Evolutionary conservation across 148 eudicot species (phyloP).

Genomic region (Suaeda aralocaspica): DNA sequence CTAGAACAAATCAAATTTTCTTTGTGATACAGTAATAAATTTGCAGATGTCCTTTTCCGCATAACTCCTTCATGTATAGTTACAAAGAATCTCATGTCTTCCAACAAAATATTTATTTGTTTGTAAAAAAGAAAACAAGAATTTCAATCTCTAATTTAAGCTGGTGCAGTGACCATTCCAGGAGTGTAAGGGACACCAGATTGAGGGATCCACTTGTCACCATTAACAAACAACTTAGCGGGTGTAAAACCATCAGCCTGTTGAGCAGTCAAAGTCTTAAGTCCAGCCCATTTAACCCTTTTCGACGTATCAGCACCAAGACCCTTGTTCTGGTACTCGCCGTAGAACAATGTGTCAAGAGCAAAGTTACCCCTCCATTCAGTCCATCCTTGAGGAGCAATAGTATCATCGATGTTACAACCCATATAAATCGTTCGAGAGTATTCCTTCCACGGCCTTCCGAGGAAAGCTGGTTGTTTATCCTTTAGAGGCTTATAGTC

Average conservation of each 20-base stretch:
- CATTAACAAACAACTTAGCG: constrained; percentile 24
- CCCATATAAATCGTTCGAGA: constrained; percentile 48
- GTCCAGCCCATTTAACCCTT: constrained; percentile 50
- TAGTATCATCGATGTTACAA: constrained; percentile 33
- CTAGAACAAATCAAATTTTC: too few species aligned
- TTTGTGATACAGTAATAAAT: too few species aligned
- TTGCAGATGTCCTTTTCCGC: too few species aligned
- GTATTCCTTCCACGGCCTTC: constrained; percentile 57
- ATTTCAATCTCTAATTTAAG: not conserved
- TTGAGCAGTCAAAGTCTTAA: constrained; percentile 31
- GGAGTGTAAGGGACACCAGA: constrained; percentile 32
- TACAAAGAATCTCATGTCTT: too few species aligned
- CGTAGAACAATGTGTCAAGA: constrained; percentile 39
- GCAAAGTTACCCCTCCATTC: constrained; percentile 37
- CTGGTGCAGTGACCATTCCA: constrained; percentile 17
- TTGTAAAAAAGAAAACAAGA: not conserved
- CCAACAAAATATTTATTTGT: too few species aligned
- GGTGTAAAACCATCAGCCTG: constrained; percentile 38
- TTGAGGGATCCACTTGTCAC: constrained; percentile 43
- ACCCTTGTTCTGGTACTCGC: constrained; percentile 52
- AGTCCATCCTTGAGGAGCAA: constrained; percentile 51
- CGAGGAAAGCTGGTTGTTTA: constrained; percentile 35
- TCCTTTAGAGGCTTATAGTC: constrained; percentile 18
- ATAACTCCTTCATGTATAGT: too few species aligned
- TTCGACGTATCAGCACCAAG: constrained; percentile 30